phyloP scores from a whole-genome alignment of 805 yeast genomes.

The Barnettozyma siamensis region DNA sequence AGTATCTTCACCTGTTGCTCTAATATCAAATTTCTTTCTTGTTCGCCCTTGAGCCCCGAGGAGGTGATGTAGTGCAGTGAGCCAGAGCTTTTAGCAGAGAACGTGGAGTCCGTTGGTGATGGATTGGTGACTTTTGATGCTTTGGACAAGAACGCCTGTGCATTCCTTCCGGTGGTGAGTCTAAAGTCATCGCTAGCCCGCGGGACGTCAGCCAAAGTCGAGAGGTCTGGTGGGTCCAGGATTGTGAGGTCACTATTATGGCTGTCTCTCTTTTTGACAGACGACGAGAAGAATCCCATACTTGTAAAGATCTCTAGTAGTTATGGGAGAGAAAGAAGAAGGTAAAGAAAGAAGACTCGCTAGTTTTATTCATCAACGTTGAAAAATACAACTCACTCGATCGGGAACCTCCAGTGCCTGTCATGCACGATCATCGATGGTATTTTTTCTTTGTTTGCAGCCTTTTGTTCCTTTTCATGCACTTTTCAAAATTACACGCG shows the following conservation, averaged over 20 bases:
- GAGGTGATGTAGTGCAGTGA: slow-evolving; percentile 10
- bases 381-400: too few relatives aligned
- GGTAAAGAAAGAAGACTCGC: background rate
- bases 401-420: too few relatives aligned
- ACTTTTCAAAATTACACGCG: background rate
- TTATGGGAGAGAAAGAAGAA: background rate
- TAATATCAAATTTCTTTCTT: slow-evolving; percentile 22
- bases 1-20: slow-evolving; percentile 24
- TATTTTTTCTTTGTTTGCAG: too few relatives aligned
- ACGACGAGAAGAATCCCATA: slow-evolving; percentile 7
- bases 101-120: slow-evolving; percentile 12
- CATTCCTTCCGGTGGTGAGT: slow-evolving; percentile 10
- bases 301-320: too few relatives aligned
- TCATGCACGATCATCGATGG: too few relatives aligned
- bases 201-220: background rate
- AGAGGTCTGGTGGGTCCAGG: slow-evolving; percentile 17
- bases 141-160: slow-evolving; percentile 7
- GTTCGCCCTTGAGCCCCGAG: slow-evolving; percentile 22
- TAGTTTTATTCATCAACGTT: too few relatives aligned
- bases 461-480: too few relatives aligned
- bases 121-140: slow-evolving; percentile 1
- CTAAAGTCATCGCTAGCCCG: slow-evolving; percentile 1
- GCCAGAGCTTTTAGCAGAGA: slow-evolving; percentile 2
- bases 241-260: slow-evolving; percentile 15
- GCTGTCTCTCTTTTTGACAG: slow-evolving; percentile 6